phyloP scores from a whole-genome alignment of 139 green algal species.

The Yamagishiella unicocca region DNA sequence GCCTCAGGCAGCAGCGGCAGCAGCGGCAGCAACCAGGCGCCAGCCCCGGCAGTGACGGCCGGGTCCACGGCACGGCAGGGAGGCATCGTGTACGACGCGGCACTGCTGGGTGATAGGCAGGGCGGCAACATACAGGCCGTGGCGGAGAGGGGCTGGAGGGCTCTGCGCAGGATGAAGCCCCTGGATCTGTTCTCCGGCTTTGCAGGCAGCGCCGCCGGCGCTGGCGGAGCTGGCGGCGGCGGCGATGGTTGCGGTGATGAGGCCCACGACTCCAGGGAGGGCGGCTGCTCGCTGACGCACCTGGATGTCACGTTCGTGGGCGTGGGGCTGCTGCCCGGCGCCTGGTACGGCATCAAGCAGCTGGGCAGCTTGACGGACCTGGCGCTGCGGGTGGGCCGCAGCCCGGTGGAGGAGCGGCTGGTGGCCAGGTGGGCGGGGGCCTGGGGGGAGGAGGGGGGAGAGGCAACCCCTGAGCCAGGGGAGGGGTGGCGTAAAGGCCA shows the following conservation, averaged over 20 bases:
- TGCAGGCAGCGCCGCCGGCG: background rate
- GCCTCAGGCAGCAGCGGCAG: background rate
- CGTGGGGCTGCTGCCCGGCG: constrained; percentile 34
- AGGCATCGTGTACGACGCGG: background rate
- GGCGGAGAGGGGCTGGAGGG: background rate
- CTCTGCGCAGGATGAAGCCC: background rate
- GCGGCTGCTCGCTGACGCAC: background rate
- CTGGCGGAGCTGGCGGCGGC: background rate
- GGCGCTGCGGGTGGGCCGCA: constrained; percentile 33
- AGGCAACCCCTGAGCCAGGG: too few relatives aligned
- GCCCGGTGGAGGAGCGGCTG: constrained; percentile 26
- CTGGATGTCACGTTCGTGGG: constrained; percentile 40
- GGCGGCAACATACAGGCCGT: background rate
- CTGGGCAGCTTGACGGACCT: constrained; percentile 21
- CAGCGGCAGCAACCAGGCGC: background rate
- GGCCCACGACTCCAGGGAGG: background rate
- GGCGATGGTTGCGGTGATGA: background rate
- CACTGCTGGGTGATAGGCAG: too few relatives aligned
- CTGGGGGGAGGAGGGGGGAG: background rate
- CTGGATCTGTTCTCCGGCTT: constrained; percentile 45
- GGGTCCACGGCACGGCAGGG: too few relatives aligned
- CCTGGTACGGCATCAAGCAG: constrained; percentile 17
- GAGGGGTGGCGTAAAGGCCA: too few relatives aligned
- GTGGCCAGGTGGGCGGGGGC: background rate
- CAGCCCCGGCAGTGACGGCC: too few relatives aligned